Percentiles rank a stretch among this genome's conserved stretches.
Conservation (phyloP, 257 asterid species). For the Solanum commersonii region DNA sequence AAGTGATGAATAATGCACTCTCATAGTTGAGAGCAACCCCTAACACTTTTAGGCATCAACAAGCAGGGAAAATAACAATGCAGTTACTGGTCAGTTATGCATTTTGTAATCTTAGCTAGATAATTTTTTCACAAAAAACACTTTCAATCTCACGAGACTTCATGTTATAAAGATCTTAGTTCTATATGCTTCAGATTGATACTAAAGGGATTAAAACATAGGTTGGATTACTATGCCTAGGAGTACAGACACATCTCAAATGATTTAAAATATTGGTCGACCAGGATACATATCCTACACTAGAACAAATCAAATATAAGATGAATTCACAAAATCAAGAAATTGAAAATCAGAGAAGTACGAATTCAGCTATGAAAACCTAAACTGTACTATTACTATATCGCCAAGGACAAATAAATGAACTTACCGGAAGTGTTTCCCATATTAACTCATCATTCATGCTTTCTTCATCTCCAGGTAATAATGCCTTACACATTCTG, state of each 20-base stretch:
- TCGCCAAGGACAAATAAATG: constrained; percentile 1
- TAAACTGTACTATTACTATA: neutral
- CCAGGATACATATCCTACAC: neutral
- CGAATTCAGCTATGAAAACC: neutral
- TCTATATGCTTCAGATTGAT: neutral
- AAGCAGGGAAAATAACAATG: neutral
- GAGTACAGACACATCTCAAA: neutral
- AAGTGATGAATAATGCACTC: neutral
- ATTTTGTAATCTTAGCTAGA: neutral
- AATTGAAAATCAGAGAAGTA: neutral
- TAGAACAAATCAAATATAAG: neutral
- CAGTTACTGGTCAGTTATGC: neutral
- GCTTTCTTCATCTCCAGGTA: constrained; percentile 96
- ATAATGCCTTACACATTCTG: constrained; percentile 96
- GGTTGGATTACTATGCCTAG: neutral
- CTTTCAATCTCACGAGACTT: no score
- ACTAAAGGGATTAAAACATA: neutral
- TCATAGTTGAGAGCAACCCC: neutral
- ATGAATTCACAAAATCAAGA: neutral
- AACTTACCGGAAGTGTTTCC: constrained; percentile 98
- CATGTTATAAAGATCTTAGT: neutral
- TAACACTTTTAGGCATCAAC: neutral
- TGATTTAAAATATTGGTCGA: neutral
- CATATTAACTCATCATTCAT: constrained; percentile 85
- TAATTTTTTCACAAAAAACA: neutral